Evolutionary conservation across 331 rosid species (phyloP), one percentile per base, ranked within the genome.

Genomic region (Phaseolus coccineus): DNA sequence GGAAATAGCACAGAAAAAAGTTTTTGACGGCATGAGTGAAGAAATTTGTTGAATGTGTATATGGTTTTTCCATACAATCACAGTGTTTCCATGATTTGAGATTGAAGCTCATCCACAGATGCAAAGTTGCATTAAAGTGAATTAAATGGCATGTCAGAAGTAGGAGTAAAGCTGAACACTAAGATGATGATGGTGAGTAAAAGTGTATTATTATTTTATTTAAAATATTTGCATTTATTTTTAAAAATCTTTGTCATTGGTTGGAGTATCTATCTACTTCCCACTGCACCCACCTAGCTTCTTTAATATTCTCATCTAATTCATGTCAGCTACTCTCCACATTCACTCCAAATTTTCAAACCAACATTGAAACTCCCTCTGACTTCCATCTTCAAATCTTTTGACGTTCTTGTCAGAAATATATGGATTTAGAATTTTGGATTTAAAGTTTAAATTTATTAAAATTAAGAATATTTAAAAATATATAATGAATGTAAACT

Each of bases 271-370:
- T 37, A 16, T 63, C 51, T 50, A 22, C 11, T 33, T 11, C 3
- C 2, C 47, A 56, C 46, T 7, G 16, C 46, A 42, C 42, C 42
- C 66, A 68, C 70, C 86, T 47, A 56, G 51, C 37, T 78, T 50
- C 77, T 71, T 82, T 79, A 79, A 51, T 82, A 27, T 58, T 65
- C 56, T 24, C 53, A 55, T 68, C 78, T 19, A 27, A 59, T 76
- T 47, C 5, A 15, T 56, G 77, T 39, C 39, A 64, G 48, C 67
- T 53, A 50, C 42, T 59, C 31, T 78, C 70, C 37, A 50, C n/a
- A 25, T 42, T 37, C 5, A 22, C 31, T 19, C 57, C 70, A 48
- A 75, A 48, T 22, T 11, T 22, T 76, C 48, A 79, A 56, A 65
- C 6, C 1, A 33, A 9, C 30, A 31, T 68, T 79, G 61, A 58